A percentile compares a stretch with the other conserved stretches of the same genome.
These are phyloP conservation scores for Penicillium paradoxum DNA, from an alignment of 495 filamentous ascomycete species.

Conservation along the genomic window DNA sequence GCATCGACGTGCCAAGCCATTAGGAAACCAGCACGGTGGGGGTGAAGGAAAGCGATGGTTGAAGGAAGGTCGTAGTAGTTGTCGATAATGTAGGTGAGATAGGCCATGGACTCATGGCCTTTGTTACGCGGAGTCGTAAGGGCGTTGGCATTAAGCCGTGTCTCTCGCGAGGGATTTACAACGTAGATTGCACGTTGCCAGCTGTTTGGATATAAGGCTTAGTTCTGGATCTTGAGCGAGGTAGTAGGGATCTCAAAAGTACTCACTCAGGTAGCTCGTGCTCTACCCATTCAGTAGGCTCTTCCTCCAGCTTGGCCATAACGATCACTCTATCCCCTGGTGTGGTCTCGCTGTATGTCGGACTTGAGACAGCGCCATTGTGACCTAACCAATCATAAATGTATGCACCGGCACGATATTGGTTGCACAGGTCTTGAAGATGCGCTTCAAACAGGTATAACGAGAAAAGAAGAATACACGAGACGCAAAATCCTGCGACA, in stretches of 20 bases:
- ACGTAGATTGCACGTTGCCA: conserved; percentile 60
- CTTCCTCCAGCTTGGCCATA: conserved; percentile 52
- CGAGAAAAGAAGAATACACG: conserved; percentile 27
- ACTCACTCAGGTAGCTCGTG: conserved; percentile 48
- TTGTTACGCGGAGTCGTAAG: conserved; percentile 54
- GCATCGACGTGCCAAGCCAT: conserved; percentile 62
- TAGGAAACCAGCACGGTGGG: conserved; percentile 47
- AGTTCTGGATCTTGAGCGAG: background rate
- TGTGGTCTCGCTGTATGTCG: conserved; percentile 4
- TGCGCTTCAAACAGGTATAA: conserved; percentile 36
- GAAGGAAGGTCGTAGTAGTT: conserved; percentile 64
- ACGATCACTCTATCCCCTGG: conserved; percentile 49
- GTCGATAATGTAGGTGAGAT: conserved; percentile 68
- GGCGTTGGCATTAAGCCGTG: conserved; percentile 35
- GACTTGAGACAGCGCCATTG: conserved; percentile 10
- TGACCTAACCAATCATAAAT: conserved; percentile 31
- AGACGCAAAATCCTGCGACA: conserved; percentile 26
- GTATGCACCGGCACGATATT: conserved; percentile 44
- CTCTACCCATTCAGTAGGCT: conserved; percentile 57
- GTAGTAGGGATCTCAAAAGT: background rate
- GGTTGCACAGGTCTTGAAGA: conserved; percentile 38
- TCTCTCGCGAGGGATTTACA: conserved; percentile 53
- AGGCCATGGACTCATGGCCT: conserved; percentile 72
- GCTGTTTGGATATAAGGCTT: conserved; percentile 19
- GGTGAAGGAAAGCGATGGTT: conserved; percentile 63